phyloP scores from a whole-genome alignment of 805 yeast genomes.

The Yarrowia sp. region DNA sequence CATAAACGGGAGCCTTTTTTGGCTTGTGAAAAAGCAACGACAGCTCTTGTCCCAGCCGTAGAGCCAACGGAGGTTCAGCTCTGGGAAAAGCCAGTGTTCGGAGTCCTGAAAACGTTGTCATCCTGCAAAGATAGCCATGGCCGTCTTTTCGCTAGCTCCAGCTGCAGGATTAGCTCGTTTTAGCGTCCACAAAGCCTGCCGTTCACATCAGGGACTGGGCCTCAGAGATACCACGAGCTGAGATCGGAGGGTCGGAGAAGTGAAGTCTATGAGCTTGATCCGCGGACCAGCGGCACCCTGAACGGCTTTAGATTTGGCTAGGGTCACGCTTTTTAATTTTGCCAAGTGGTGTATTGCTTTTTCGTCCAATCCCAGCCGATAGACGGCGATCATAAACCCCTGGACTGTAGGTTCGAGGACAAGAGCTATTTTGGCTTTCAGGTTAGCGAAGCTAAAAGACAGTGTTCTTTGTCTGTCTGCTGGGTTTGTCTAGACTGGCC shows the following conservation, averaged over 20 bases:
- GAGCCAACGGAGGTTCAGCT: no score
- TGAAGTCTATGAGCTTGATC: no score
- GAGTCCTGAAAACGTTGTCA: no score
- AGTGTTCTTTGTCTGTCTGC: background rate
- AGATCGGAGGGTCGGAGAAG: slow-evolving; percentile 8
- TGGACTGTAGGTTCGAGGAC: slow-evolving; percentile 1
- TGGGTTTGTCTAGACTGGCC: no score
- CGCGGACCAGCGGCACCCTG: background rate
- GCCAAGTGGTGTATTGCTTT: background rate
- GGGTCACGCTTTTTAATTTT: background rate
- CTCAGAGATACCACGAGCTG: no score
- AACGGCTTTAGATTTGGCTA: background rate
- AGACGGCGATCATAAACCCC: background rate
- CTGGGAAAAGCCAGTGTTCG: no score
- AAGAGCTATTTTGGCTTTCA: background rate
- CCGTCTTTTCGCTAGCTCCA: no score
- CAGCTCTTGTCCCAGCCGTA: no score
- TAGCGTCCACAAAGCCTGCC: no score
- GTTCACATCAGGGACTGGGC: background rate
- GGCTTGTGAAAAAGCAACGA: background rate
- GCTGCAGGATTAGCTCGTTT: no score
- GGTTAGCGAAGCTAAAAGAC: background rate
- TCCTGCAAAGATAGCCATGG: no score
- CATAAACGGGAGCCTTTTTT: background rate
- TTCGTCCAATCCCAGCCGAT: background rate